These are phyloP conservation scores for Remersonia thermophila DNA, from an alignment of 2,329 filamentous ascomycete genomes.

Conservation along the genomic window DNA sequence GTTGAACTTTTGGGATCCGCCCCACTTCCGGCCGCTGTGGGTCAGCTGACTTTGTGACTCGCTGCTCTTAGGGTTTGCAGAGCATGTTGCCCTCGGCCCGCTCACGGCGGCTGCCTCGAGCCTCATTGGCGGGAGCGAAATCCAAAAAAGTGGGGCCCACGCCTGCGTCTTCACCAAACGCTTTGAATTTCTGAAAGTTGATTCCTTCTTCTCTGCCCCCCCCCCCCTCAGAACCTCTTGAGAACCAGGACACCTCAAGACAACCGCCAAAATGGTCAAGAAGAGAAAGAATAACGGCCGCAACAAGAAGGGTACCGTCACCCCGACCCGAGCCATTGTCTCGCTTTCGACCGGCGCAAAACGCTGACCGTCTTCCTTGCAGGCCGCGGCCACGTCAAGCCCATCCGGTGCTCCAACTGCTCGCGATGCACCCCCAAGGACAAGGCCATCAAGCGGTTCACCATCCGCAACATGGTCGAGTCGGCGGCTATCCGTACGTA, in stretches of 20 bases:
- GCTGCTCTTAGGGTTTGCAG: conserved; percentile 14
- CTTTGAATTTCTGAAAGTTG: conserved; percentile 7
- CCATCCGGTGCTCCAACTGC: conserved; percentile 71
- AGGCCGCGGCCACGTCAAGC: conserved; percentile 96
- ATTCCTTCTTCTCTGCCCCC: conserved; percentile 9
- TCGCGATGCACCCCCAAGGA: conserved; percentile 92
- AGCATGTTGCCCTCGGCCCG: conserved; percentile 12
- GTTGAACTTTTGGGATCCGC: conserved; percentile 17
- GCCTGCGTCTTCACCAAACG: too few relatives aligned
- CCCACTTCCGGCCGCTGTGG: conserved; percentile 12
- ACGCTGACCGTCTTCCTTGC: conserved; percentile 6
- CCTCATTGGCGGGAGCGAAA: not conserved
- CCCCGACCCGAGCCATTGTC: not conserved
- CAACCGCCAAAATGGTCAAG: conserved; percentile 55
- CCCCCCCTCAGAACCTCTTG: conserved; percentile 17
- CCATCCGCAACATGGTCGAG: conserved; percentile 99
- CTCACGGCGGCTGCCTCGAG: too few relatives aligned
- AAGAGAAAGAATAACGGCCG: conserved; percentile 48
- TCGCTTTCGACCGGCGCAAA: conserved; percentile 1
- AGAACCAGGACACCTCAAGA: conserved; percentile 27
- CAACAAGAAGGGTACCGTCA: conserved; percentile 20
- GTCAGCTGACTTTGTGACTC: conserved; percentile 16
- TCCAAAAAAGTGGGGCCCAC: too few relatives aligned
- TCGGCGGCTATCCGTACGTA: conserved; percentile 97
- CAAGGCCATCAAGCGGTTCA: conserved; percentile 99